Percentiles rank a stretch among this genome's conserved stretches.
Conservation (phyloP, 179 eudicot genomes). For the Nepenthes alata region DNA sequence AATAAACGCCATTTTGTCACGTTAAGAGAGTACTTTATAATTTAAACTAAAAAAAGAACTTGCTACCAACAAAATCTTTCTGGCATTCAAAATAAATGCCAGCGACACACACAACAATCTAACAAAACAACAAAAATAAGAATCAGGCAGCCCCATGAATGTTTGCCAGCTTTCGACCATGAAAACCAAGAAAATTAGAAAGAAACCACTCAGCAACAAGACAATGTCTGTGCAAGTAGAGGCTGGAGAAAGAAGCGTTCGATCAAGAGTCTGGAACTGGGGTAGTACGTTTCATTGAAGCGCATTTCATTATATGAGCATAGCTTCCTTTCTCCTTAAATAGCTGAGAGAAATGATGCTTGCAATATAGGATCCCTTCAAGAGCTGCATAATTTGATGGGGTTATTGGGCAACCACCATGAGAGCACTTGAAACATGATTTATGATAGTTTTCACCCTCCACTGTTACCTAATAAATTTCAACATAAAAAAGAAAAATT, state of each 20-base stretch:
- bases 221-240: too few species aligned
- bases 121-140: neutral
- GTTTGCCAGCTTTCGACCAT: too few species aligned
- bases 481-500: neutral
- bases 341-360: conserved; percentile 94
- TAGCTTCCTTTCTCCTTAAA: conserved; percentile 98
- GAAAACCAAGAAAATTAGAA: too few species aligned
- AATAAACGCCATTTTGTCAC: too few species aligned
- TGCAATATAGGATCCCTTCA: conserved; percentile 80
- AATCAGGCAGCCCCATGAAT: neutral
- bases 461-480: conserved; percentile 62
- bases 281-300: conserved; percentile 60
- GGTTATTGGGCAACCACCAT: conserved; percentile 75
- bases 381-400: conserved; percentile 97
- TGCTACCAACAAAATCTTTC: too few species aligned
- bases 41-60: too few species aligned
- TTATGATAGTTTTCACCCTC: conserved; percentile 78
- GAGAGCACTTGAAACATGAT: conserved; percentile 84
- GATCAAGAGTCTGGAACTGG: conserved; percentile 17
- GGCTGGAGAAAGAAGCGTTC: neutral
- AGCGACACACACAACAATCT: too few species aligned
- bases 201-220: too few species aligned
- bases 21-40: too few species aligned
- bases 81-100: too few species aligned
- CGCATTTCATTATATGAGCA: conserved; percentile 77